A percentile compares a stretch with the other conserved stretches of the same genome.
These are phyloP conservation scores for Verticillium alfalfae DNA, from an alignment of 2,329 filamentous ascomycete genomes.

Conservation along the genomic window DNA sequence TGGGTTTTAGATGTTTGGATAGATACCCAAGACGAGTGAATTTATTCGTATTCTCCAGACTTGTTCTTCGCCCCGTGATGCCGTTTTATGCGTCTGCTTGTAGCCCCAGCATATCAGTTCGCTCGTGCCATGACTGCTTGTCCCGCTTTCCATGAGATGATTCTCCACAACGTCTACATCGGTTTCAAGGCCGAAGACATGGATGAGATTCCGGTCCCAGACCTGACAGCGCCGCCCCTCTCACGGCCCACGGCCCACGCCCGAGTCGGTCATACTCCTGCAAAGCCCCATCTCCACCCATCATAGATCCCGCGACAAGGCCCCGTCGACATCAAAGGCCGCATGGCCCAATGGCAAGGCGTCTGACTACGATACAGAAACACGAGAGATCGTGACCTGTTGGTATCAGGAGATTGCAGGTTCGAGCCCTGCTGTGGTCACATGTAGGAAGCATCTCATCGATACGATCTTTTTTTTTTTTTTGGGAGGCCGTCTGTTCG, in stretches of 20 bases:
- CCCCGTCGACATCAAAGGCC: background rate
- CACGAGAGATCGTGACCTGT: background rate
- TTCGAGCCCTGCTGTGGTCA: background rate
- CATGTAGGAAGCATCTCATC: background rate
- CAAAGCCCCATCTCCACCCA: background rate
- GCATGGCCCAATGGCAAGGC: slow-evolving; percentile 33
- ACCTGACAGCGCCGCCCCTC: background rate
- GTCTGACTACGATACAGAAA: slow-evolving; percentile 31
- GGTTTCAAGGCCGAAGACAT: background rate
- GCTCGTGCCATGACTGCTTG: no score
- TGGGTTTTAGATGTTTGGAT: background rate
- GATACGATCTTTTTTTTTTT: background rate
- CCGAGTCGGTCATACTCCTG: background rate
- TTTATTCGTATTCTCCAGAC: no score
- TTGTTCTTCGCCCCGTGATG: no score
- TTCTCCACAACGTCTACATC: no score
- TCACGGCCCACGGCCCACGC: background rate
- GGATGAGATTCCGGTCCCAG: background rate
- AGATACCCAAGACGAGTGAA: background rate
- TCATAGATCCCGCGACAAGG: background rate
- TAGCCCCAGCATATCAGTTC: no score
- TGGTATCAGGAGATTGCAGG: background rate
- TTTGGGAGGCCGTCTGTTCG: background rate
- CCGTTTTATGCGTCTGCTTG: no score
- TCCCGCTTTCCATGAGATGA: no score